Evolutionary conservation across 768 basidiomycete genomes (phyloP).

Genomic region (Psilocybe subaeruginosa): DNA sequence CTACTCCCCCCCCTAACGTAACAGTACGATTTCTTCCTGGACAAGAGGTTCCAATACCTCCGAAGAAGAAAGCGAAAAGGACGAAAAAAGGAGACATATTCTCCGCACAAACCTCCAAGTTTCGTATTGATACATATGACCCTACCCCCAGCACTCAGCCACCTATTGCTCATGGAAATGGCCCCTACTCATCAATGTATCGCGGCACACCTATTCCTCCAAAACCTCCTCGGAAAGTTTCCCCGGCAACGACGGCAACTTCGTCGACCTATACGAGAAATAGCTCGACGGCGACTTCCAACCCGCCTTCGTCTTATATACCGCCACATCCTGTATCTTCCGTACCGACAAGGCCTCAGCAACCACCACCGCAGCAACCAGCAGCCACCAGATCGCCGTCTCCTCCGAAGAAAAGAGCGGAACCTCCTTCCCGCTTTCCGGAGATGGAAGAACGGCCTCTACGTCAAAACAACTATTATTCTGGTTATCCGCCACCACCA

Average conservation of each 20-base stretch:
- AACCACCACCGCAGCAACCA: background rate
- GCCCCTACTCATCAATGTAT: slow-evolving; percentile 45
- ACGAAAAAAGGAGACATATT: slow-evolving; percentile 35
- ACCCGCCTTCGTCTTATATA: background rate
- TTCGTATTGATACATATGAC: slow-evolving; percentile 47
- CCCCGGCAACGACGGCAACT: background rate
- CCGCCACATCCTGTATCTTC: background rate
- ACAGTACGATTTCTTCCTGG: slow-evolving; percentile 54
- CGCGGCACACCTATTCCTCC: slow-evolving; percentile 24
- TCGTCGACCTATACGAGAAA: background rate
- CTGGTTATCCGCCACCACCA: background rate
- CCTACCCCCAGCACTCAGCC: slow-evolving; percentile 33
- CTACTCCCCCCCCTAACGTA: slow-evolving; percentile 25
- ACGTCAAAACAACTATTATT: background rate
- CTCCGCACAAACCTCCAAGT: slow-evolving; percentile 49
- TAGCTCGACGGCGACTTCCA: background rate
- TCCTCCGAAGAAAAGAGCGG: background rate
- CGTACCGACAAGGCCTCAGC: background rate
- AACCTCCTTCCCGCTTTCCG: background rate
- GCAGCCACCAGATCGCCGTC: background rate
- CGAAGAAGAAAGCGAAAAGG: slow-evolving; percentile 30
- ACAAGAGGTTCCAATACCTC: slow-evolving; percentile 33
- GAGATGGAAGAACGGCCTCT: background rate
- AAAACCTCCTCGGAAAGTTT: background rate
- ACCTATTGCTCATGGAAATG: slow-evolving; percentile 35